These are phyloP conservation scores for Aureobasidium sp. DNA, from an alignment of 2,329 filamentous ascomycete genomes.

Conservation along the genomic window DNA sequence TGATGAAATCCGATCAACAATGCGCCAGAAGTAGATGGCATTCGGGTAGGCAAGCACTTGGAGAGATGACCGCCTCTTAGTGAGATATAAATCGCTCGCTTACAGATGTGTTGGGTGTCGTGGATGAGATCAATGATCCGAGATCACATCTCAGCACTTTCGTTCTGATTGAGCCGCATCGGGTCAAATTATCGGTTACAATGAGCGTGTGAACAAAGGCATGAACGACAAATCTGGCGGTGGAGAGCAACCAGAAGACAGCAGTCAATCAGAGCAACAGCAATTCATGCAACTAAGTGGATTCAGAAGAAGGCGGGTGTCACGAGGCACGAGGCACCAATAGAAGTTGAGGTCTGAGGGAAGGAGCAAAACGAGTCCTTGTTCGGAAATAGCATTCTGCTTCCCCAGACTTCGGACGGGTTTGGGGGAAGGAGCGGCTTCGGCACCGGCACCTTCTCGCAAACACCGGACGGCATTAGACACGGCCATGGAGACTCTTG, in stretches of 20 bases:
- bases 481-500: background rate
- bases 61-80: background rate
- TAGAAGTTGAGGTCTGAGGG: background rate
- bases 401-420: background rate
- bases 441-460: background rate
- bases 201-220: background rate
- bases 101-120: background rate
- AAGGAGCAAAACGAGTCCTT: background rate
- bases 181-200: background rate
- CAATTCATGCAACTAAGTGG: background rate
- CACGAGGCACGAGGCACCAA: background rate
- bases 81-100: background rate
- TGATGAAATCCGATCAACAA: background rate
- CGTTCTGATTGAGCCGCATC: background rate
- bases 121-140: background rate
- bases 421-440: background rate
- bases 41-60: background rate
- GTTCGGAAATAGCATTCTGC: background rate
- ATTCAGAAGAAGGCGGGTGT: background rate
- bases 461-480: background rate
- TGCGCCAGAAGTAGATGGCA: background rate
- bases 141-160: background rate
- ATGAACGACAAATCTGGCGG: background rate
- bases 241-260: background rate
- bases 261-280: background rate